Evolutionary conservation across 2,329 filamentous ascomycete species (phyloP).

Genomic region (Bipolaris victoriae): DNA sequence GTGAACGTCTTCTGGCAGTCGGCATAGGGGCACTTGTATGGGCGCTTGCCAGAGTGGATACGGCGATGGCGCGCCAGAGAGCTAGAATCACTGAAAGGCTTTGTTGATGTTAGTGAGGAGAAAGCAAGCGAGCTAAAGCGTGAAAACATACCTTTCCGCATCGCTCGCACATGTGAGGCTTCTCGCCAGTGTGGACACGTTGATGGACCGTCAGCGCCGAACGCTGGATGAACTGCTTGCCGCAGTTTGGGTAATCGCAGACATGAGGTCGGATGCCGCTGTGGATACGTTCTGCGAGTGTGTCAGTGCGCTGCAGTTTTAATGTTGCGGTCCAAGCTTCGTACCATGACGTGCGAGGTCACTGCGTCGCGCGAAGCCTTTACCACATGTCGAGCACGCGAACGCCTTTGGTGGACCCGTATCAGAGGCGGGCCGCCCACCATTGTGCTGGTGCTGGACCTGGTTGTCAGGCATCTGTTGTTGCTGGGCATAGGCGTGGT

Average conservation of each 20-base stretch:
- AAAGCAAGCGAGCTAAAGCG: neutral
- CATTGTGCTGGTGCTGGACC: slow-evolving; percentile 49
- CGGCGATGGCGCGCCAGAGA: slow-evolving; percentile 91
- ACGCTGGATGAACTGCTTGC: slow-evolving; percentile 96
- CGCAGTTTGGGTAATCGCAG: slow-evolving; percentile 86
- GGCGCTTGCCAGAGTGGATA: slow-evolving; percentile 93
- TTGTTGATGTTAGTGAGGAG: slow-evolving; percentile 35
- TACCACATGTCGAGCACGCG: slow-evolving; percentile 86
- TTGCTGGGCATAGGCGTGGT: slow-evolving; percentile 55
- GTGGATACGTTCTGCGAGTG: slow-evolving; percentile 82
- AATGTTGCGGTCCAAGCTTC: slow-evolving; percentile 51
- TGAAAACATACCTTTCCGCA: slow-evolving; percentile 80
- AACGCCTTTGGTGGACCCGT: slow-evolving; percentile 73
- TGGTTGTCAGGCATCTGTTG: slow-evolving; percentile 47
- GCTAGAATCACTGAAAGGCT: slow-evolving; percentile 97
- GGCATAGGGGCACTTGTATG: slow-evolving; percentile 96
- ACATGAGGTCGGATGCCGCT: slow-evolving; percentile 89
- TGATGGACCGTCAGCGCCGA: slow-evolving; percentile 94
- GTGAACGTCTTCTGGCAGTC: slow-evolving; percentile 99
- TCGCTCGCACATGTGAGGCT: slow-evolving; percentile 96
- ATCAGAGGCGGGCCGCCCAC: slow-evolving; percentile 53
- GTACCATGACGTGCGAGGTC: slow-evolving; percentile 93
- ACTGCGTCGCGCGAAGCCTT: slow-evolving; percentile 90
- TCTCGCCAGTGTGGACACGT: slow-evolving; percentile 95
- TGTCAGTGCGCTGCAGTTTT: slow-evolving; percentile 40